A percentile compares a stretch with the other conserved stretches of the same genome.
These are phyloP conservation scores for Rehmannia glutinosa DNA, from an alignment of 257 asterid species.

Conservation along the genomic window DNA sequence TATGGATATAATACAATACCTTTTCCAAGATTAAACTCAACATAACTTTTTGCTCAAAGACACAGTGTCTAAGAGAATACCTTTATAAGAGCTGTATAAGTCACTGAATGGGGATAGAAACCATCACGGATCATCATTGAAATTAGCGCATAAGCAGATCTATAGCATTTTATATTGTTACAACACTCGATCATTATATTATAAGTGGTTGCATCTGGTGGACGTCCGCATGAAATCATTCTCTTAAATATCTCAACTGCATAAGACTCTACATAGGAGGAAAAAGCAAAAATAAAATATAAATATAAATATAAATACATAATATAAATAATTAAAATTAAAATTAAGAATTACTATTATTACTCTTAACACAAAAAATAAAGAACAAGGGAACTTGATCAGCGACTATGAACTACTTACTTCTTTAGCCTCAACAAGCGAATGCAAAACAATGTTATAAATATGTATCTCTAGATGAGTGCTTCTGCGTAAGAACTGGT, in stretches of 20 bases:
- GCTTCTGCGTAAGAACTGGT: slow-evolving; percentile 28
- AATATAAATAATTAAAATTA: neutral
- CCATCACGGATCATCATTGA: slow-evolving; percentile 80
- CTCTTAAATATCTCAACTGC: slow-evolving; percentile 56
- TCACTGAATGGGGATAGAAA: slow-evolving; percentile 33
- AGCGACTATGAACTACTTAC: slow-evolving; percentile 36
- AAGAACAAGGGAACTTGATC: slow-evolving; percentile 13
- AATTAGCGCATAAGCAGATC: slow-evolving; percentile 65
- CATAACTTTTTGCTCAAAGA: neutral
- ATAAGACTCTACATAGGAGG: slow-evolving; percentile 41
- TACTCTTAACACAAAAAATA: slow-evolving; percentile 4
- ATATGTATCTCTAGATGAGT: slow-evolving; percentile 32
- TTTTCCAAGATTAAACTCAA: neutral
- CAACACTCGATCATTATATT: slow-evolving; percentile 70
- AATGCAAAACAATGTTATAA: slow-evolving; percentile 63
- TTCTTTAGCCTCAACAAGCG: slow-evolving; percentile 74
- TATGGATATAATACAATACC: neutral
- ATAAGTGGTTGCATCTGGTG: slow-evolving; percentile 53
- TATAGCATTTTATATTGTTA: slow-evolving; percentile 43
- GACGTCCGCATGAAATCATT: slow-evolving; percentile 53
- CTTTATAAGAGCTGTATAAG: slow-evolving; percentile 67
- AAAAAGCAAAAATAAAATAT: neutral
- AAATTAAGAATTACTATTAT: slow-evolving; percentile 1
- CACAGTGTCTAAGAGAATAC: slow-evolving; percentile 31
- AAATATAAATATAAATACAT: neutral